phyloP scores from a whole-genome alignment of 2,329 filamentous ascomycete species.

The Proliferodiscus dingleyae region DNA sequence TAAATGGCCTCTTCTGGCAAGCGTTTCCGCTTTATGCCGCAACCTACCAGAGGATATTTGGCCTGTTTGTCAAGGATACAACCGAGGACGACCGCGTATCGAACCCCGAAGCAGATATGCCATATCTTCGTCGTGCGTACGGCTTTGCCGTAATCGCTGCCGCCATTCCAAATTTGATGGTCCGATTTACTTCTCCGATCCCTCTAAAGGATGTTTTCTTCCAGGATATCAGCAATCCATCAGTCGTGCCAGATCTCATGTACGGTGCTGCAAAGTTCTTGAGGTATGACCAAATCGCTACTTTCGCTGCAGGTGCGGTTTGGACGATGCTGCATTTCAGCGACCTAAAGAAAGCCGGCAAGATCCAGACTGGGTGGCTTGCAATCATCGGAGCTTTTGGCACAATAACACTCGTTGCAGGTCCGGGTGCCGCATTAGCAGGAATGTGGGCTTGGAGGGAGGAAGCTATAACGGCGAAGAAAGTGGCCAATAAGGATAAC shows the following conservation, averaged over 20 bases:
- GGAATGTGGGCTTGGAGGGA: slow-evolving; percentile 34
- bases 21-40: slow-evolving; percentile 29
- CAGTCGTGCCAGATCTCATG: slow-evolving; percentile 4
- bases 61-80: slow-evolving; percentile 17
- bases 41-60: slow-evolving; percentile 17
- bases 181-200: slow-evolving; percentile 16
- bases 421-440: slow-evolving; percentile 30
- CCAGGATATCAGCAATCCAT: slow-evolving; percentile 23
- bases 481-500: neutral
- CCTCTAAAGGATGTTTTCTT: slow-evolving; percentile 22
- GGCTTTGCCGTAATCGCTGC: slow-evolving; percentile 11
- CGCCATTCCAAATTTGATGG: slow-evolving; percentile 15
- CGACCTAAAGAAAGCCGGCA: slow-evolving; percentile 32
- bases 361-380: slow-evolving; percentile 23
- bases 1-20: slow-evolving; percentile 39
- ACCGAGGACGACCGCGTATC: slow-evolving; percentile 15
- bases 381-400: slow-evolving; percentile 20
- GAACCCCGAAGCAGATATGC: slow-evolving; percentile 24
- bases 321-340: slow-evolving; percentile 31
- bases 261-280: slow-evolving; percentile 14
- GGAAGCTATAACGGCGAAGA: slow-evolving; percentile 26
- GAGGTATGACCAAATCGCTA: slow-evolving; percentile 24
- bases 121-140: slow-evolving; percentile 24
- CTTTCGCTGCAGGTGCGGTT: slow-evolving; percentile 22
- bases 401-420: slow-evolving; percentile 19